Base-by-base conservation (phyloP, 2,329 filamentous ascomycete genomes). In the Fusarium globosum region DNA sequence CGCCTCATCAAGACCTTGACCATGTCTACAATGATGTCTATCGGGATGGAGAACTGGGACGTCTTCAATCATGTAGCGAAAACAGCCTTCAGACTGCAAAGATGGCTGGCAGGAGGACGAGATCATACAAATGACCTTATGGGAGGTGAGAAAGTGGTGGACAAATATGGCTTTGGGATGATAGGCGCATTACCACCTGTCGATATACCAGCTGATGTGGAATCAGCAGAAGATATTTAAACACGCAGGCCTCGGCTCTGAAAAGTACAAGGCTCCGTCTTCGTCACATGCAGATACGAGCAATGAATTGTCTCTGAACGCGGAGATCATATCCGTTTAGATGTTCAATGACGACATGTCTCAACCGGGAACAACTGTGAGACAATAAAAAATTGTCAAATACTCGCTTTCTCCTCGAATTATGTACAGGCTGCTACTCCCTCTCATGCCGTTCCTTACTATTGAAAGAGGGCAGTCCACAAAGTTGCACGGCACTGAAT, bases 41-140 rank as follows among this genome's bases (percentile, higher is more conserved):
- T 86, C 61, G 83, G 82, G 1, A 79, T 87, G 38, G 86, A 87
- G 53, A 85, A 86, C 68, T 88, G 86, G 86, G 83, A 85, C 52
- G 79, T 87, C 16, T 81, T 81, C 2, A 79, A 80, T 7, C 80
- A 81, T 10, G 79, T 83, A 8, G 82, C 83, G 30, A 77, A 77
- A 20, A 81, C 80, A 2, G 81, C 79, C 7, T 71, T 86, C 68
- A 80, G 76, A 33, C 68, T 88, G 57, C 83, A 86, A 71, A 73
- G 78, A 15, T 88, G 86, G 85, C 76, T 88, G 15, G 77, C 78
- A 21, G 77, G 76, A 36, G 79, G 78, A 5, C 67, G 41, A 20
- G 51, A 65, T 35, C 58, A 45, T 11, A 62, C 71, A 48, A 78
- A 69, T n/a, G 73, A 65, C 26, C 73, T 78, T 16, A 73, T 61